Percentiles rank a stretch among this genome's conserved stretches.
These are phyloP conservation scores for Acacia acuminata DNA, from an alignment of 306 rosid species.

Conservation along the genomic window DNA sequence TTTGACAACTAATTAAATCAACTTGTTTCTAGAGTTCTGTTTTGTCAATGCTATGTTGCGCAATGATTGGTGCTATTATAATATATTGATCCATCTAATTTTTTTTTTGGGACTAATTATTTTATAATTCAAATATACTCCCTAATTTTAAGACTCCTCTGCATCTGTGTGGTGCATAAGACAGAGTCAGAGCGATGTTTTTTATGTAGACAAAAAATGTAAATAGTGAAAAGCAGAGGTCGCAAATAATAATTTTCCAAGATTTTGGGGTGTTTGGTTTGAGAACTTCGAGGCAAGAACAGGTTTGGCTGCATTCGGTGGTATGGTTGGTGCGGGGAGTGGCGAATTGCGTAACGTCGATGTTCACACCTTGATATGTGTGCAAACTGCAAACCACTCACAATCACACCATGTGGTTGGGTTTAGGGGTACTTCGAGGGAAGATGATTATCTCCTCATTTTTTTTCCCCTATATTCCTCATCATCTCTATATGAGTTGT, in stretches of 20 bases:
- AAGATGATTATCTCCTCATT: too few relatives aligned
- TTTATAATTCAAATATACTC: neutral
- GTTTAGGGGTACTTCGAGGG: neutral
- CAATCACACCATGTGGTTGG: neutral
- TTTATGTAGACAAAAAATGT: neutral
- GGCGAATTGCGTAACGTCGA: neutral
- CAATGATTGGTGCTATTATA: conserved; percentile 23
- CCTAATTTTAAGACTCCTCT: neutral
- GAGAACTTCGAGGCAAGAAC: conserved; percentile 34
- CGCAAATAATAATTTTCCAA: conserved; percentile 32
- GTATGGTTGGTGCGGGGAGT: neutral
- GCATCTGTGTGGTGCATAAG: neutral
- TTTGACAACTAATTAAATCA: conserved; percentile 22
- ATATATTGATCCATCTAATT: conserved; percentile 15
- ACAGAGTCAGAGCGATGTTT: neutral
- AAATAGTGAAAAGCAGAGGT: neutral
- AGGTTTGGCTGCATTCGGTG: conserved; percentile 7
- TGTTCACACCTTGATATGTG: neutral
- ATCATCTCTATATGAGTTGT: too few relatives aligned
- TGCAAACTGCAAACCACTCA: neutral
- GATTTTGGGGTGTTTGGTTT: conserved; percentile 40
- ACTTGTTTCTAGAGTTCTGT: neutral
- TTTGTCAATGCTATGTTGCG: conserved; percentile 42
- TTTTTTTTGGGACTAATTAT: neutral
- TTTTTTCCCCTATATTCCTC: too few relatives aligned